These are phyloP conservation scores for Metschnikowia lochheadii DNA, from an alignment of 805 yeast genomes.

Conservation along the genomic window DNA sequence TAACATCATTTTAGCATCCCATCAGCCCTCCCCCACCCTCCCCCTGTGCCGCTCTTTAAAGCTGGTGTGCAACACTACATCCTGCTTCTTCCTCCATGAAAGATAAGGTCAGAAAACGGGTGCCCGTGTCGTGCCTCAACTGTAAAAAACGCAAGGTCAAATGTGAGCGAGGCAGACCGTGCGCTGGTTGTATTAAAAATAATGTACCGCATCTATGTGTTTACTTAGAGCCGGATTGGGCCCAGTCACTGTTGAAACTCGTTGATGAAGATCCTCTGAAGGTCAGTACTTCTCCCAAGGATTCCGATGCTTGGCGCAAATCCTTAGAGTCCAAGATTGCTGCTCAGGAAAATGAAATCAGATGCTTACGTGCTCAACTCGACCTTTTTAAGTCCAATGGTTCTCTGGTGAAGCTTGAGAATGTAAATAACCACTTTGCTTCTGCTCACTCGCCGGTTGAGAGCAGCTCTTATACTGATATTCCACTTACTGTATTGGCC, in stretches of 20 bases:
- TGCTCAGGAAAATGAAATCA: slow-evolving; percentile 9
- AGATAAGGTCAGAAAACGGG: slow-evolving; percentile 26
- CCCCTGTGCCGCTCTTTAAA: not conserved
- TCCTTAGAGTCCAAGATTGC: slow-evolving; percentile 8
- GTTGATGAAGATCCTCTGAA: not conserved
- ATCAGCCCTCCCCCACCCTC: too few relatives aligned
- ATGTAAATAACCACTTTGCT: not conserved
- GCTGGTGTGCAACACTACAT: not conserved
- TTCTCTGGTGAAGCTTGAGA: not conserved
- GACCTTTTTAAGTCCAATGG: not conserved
- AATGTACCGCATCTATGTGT: slow-evolving; percentile 39
- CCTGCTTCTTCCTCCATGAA: not conserved
- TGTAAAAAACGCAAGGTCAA: slow-evolving; percentile 42
- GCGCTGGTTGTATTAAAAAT: slow-evolving; percentile 39
- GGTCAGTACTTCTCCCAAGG: not conserved
- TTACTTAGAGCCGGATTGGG: slow-evolving; percentile 40
- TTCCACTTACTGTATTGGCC: slow-evolving; percentile 18
- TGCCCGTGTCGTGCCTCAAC: slow-evolving; percentile 38
- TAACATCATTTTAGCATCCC: too few relatives aligned
- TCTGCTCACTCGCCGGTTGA: not conserved
- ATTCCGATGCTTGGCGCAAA: not conserved
- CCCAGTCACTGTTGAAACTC: slow-evolving; percentile 12
- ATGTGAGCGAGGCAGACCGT: slow-evolving; percentile 41
- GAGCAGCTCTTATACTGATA: not conserved
- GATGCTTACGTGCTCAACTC: slow-evolving; percentile 13